Conservation (phyloP, 73 alveolate genomes). For the Uronychia binucleata region DNA sequence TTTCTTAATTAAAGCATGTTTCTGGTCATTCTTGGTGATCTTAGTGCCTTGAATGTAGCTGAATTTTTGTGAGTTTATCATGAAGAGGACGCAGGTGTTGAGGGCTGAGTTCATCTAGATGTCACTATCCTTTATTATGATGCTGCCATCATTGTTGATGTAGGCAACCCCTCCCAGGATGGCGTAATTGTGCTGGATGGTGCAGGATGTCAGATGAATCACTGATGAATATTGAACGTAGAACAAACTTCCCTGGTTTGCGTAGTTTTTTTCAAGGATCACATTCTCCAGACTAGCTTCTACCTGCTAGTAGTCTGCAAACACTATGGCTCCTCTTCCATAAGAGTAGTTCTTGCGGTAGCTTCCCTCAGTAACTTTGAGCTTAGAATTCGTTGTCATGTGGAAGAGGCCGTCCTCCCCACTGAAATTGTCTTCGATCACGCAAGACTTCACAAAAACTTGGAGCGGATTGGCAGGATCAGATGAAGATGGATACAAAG, state of each 20-base stretch:
- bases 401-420: slow-evolving; percentile 27
- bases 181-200: slow-evolving; percentile 23
- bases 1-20: slow-evolving; percentile 8
- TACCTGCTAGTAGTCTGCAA: slow-evolving; percentile 41
- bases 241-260: slow-evolving; percentile 43
- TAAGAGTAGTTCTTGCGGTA: slow-evolving; percentile 25
- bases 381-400: slow-evolving; percentile 35
- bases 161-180: slow-evolving; percentile 53
- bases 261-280: slow-evolving; percentile 24
- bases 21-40: slow-evolving; percentile 34
- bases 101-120: slow-evolving; percentile 29
- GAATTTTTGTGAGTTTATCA: slow-evolving; percentile 25
- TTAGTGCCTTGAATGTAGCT: slow-evolving; percentile 1
- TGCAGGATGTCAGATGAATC: slow-evolving; percentile 13
- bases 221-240: slow-evolving; percentile 35
- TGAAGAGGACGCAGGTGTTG: slow-evolving; percentile 43
- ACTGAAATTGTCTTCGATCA: slow-evolving; percentile 12
- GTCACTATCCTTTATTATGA: slow-evolving; percentile 7
- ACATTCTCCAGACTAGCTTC: slow-evolving; percentile 14
- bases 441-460: not conserved
- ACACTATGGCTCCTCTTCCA: slow-evolving; percentile 41
- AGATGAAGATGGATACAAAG: slow-evolving; percentile 27
- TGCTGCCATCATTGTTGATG: slow-evolving; percentile 38
- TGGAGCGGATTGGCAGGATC: slow-evolving; percentile 21
- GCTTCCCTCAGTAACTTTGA: not conserved